A percentile compares a stretch with the other conserved stretches of the same genome.
Evolutionary conservation across 2,329 filamentous ascomycete species (phyloP).

Genomic region (Alternaria postmessia): DNA sequence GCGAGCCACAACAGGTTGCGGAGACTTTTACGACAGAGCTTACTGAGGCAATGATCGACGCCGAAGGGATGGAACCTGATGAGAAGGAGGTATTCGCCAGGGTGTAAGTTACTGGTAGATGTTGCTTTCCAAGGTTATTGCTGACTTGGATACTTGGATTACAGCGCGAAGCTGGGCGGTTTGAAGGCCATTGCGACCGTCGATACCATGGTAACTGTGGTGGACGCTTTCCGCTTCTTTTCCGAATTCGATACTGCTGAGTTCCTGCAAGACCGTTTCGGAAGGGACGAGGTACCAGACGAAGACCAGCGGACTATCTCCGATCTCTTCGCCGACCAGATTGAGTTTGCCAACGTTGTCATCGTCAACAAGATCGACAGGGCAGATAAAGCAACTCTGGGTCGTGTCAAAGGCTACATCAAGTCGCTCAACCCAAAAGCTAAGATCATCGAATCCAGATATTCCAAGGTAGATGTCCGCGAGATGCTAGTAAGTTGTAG

Average conservation of each 20-base stretch:
- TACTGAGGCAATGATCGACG: slow-evolving; percentile 57
- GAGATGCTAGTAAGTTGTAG: slow-evolving; percentile 60
- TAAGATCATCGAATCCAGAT: slow-evolving; percentile 68
- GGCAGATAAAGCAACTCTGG: slow-evolving; percentile 58
- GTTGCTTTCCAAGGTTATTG: background rate
- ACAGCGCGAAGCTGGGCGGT: slow-evolving; percentile 60
- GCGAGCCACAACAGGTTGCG: slow-evolving; percentile 76
- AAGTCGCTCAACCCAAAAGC: slow-evolving; percentile 71
- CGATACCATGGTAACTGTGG: slow-evolving; percentile 75
- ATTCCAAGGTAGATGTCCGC: slow-evolving; percentile 66
- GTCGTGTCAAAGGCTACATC: slow-evolving; percentile 62
- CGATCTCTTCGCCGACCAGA: slow-evolving; percentile 78
- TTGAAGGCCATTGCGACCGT: slow-evolving; percentile 71
- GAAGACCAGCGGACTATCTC: slow-evolving; percentile 79
- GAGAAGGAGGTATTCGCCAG: slow-evolving; percentile 56
- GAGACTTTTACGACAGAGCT: slow-evolving; percentile 71
- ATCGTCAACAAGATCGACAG: slow-evolving; percentile 75
- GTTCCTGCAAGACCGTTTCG: slow-evolving; percentile 69
- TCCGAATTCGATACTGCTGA: slow-evolving; percentile 76
- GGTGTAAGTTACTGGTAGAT: slow-evolving; percentile 53
- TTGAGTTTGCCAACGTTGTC: slow-evolving; percentile 79
- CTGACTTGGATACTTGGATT: background rate
- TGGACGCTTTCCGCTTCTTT: slow-evolving; percentile 77
- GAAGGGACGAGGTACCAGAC: slow-evolving; percentile 61
- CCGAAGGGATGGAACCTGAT: slow-evolving; percentile 52